Evolutionary conservation across 2,329 filamentous ascomycete species (phyloP), one percentile per base, ranked within the genome.

Genomic region (Xylaria sp.): DNA sequence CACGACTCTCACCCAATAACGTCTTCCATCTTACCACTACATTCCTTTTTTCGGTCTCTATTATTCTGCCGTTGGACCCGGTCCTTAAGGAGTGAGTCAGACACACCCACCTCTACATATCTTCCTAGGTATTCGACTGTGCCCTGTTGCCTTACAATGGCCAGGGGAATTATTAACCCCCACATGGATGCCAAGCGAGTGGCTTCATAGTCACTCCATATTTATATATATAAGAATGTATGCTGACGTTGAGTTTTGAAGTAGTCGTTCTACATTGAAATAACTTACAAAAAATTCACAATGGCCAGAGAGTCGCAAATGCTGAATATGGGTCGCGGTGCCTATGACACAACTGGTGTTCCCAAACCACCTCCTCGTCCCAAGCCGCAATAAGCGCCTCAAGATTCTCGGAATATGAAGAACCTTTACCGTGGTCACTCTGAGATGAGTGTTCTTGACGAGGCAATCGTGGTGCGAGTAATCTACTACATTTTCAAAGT

Each of bases 241-340:
- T 63, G 64, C 73, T 75, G 56, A 75, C 70, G 25, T 51, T 51
- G 25, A 9, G n/a, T 64, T 58, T 51, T 51, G 33, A 61, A 29
- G 22, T 42, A 64, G 36, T 53, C 49, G 49, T 59, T 72, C 39
- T 7, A 51, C 33, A 22, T 22, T 25, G 51, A 17, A 55, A 39
- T 54, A 55, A 22, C 22, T 38, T 58, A 29, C 6, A 7, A 31
- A 20, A 39, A 54, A 63, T 29, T 54, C 71, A 73, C 67, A 68
- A 78, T 78, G 77, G 68, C 68, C 63, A 73, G 72, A 70, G 76
- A 76, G 55, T 68, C 71, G 58, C 72, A 70, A 69, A 72, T 74
- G 72, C 68, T 75, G 62, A 77, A 78, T 72, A 78, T 78, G 77
- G 77, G 77, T 69, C 76, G 77, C 49, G 77, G 77, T 53, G 77